phyloP scores from a whole-genome alignment of 257 asterid genomes.

The Primulina eburnea region DNA sequence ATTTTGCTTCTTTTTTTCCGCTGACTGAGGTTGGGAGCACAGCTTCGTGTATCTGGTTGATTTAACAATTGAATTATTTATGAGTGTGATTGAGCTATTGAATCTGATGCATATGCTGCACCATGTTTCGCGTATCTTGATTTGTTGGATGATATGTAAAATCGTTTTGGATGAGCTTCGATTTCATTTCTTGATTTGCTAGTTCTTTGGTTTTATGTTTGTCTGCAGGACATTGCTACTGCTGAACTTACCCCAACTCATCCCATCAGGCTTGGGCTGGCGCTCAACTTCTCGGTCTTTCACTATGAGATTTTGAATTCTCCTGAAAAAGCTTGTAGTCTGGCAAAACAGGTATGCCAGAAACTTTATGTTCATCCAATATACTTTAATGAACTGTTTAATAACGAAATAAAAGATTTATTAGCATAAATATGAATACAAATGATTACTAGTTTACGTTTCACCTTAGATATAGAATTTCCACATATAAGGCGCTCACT shows the following conservation, averaged over 20 bases:
- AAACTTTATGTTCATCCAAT: too few species aligned
- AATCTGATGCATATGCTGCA: neutral
- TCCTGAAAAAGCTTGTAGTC: slow-evolving; percentile 37
- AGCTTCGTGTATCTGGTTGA: neutral
- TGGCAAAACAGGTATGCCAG: neutral
- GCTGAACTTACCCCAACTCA: slow-evolving; percentile 71
- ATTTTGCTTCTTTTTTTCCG: neutral
- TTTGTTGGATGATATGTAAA: neutral
- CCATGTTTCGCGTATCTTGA: neutral
- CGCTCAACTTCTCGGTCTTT: slow-evolving; percentile 72
- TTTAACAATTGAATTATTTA: neutral
- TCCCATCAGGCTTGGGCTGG: slow-evolving; percentile 74
- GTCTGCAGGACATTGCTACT: slow-evolving; percentile 31
- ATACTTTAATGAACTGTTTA: neutral
- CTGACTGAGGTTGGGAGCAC: neutral
- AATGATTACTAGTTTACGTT: too few species aligned
- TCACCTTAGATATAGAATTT: too few species aligned
- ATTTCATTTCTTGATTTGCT: too few species aligned
- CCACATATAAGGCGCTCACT: too few species aligned
- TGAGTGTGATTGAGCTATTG: neutral
- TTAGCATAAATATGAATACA: too few species aligned
- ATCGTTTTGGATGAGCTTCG: neutral
- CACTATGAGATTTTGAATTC: slow-evolving; percentile 76
- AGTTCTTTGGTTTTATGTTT: neutral
- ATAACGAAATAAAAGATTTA: too few species aligned